Evolutionary conservation across 129 eudicot genomes (phyloP).

Genomic region (Oenanthe sinensis): DNA sequence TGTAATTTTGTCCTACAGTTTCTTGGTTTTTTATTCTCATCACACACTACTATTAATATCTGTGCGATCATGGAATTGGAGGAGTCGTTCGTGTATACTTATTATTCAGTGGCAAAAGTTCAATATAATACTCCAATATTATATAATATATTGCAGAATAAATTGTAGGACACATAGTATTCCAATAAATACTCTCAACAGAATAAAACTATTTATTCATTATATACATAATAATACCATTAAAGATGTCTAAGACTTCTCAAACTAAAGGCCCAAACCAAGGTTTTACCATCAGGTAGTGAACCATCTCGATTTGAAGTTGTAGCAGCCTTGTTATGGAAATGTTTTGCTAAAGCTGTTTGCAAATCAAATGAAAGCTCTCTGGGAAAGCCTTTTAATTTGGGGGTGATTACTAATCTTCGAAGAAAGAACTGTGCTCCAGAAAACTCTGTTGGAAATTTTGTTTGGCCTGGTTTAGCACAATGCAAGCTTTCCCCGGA

Average conservation of each 20-base stretch:
- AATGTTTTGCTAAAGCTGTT: not conserved
- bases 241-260: too few relatives aligned
- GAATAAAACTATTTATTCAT: too few relatives aligned
- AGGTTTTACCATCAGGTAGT: not conserved
- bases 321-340: too few relatives aligned
- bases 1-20: not conserved
- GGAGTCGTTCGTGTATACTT: too few relatives aligned
- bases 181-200: too few relatives aligned
- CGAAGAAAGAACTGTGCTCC: conserved; percentile 4
- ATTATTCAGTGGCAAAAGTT: too few relatives aligned
- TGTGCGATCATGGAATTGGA: not conserved
- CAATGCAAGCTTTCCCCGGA: not conserved
- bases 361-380: not conserved
- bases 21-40: too few relatives aligned
- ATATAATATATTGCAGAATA: too few relatives aligned
- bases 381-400: not conserved
- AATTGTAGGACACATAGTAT: too few relatives aligned
- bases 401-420: not conserved
- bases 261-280: not conserved
- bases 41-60: too few relatives aligned
- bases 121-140: too few relatives aligned
- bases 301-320: conserved; percentile 8
- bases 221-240: too few relatives aligned
- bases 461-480: not conserved
- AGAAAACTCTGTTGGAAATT: not conserved